phyloP scores from a whole-genome alignment of 768 basidiomycete species.

The Psilocybe azurescens region DNA sequence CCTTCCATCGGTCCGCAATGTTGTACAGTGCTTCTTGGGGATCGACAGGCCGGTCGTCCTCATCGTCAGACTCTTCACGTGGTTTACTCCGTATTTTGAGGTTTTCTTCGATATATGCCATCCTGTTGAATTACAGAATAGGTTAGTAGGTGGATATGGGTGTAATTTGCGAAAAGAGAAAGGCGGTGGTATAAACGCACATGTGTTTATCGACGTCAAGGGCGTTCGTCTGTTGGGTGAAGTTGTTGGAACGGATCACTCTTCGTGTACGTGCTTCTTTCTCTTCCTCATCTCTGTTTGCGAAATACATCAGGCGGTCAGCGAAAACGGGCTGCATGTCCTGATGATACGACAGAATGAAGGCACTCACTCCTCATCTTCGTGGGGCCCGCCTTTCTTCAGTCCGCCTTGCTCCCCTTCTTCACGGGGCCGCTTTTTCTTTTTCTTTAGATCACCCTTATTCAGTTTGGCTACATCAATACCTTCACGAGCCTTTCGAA shows the following conservation, averaged over 20 bases:
- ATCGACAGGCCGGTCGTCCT: conserved; percentile 54
- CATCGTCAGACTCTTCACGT: conserved; percentile 49
- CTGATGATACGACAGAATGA: background rate
- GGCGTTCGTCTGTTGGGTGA: conserved; percentile 96
- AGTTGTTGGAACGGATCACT: conserved; percentile 86
- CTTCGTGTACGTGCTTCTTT: conserved; percentile 74
- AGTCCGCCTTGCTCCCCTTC: conserved; percentile 61
- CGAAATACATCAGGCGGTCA: background rate
- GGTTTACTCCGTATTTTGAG: conserved; percentile 73
- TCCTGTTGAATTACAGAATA: conserved; percentile 55
- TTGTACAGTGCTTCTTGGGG: conserved; percentile 82
- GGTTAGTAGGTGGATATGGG: background rate
- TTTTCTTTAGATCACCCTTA: conserved; percentile 82
- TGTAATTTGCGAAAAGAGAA: background rate
- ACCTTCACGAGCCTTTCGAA: conserved; percentile 75
- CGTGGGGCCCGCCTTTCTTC: conserved; percentile 51
- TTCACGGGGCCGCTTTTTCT: conserved; percentile 58
- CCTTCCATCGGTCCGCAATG: conserved; percentile 71
- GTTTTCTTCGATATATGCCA: conserved; percentile 97
- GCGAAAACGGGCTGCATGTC: background rate
- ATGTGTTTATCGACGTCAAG: conserved; percentile 99
- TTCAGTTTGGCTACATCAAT: conserved; percentile 87
- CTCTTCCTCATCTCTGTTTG: conserved; percentile 62
- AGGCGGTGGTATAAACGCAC: conserved; percentile 48
- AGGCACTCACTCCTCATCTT: conserved; percentile 61